Percentiles rank a stretch among this genome's conserved stretches.
These are phyloP conservation scores for Ganoderma resinaceum DNA, from an alignment of 1,284 basidiomycete genomes.

Conservation along the genomic window DNA sequence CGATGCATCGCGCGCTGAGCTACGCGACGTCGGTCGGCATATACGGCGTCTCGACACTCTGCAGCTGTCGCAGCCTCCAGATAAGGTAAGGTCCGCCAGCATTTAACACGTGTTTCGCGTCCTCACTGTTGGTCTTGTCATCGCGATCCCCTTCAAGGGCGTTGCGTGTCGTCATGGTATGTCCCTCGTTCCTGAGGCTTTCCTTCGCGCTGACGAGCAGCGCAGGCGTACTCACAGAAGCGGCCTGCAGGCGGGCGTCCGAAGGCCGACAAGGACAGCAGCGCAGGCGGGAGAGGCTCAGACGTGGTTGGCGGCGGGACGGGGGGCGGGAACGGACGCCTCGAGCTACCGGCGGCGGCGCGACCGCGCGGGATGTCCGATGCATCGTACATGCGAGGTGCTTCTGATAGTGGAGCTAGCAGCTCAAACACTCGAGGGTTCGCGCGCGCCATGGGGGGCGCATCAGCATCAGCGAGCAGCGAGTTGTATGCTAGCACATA, in stretches of 20 bases:
- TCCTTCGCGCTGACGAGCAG: constrained; percentile 11
- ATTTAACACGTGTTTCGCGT: not conserved
- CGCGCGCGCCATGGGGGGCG: constrained; percentile 9
- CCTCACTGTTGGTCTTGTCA: constrained; percentile 15
- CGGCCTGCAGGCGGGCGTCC: constrained; percentile 57
- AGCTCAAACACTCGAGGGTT: constrained; percentile 28
- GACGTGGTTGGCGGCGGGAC: constrained; percentile 44
- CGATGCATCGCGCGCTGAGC: constrained; percentile 88
- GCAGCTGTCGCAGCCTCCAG: constrained; percentile 87
- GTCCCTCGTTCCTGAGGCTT: constrained; percentile 21
- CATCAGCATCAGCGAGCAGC: not conserved
- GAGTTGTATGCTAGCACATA: constrained; percentile 10
- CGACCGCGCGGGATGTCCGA: constrained; percentile 60
- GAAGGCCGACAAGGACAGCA: constrained; percentile 55
- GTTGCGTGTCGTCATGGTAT: constrained; percentile 44
- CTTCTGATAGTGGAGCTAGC: constrained; percentile 22
- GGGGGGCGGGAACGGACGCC: constrained; percentile 26
- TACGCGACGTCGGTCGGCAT: constrained; percentile 88
- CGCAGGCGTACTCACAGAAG: constrained; percentile 54
- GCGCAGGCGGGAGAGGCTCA: constrained; percentile 44
- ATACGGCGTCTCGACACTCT: constrained; percentile 93
- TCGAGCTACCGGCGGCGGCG: constrained; percentile 43
- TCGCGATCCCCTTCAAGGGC: constrained; percentile 31
- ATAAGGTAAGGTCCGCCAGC: constrained; percentile 65
- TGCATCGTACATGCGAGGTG: constrained; percentile 42